Conservation (phyloP, 129 eudicot species). For the Deinandra increscens region DNA sequence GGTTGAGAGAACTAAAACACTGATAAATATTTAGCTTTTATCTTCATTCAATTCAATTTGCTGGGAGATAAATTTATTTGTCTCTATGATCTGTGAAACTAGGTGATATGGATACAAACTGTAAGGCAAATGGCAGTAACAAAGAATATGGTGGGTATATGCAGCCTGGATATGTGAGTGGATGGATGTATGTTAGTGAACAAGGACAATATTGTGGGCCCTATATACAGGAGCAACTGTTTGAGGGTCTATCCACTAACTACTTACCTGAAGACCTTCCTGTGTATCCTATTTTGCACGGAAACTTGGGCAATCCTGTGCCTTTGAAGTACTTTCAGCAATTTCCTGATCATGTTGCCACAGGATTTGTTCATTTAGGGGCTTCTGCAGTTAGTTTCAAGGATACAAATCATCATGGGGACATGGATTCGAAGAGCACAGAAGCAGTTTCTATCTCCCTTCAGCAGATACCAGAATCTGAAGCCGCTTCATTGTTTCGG, state of each 20-base stretch:
- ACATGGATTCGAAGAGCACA: conserved; percentile 9
- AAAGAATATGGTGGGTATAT: conserved; percentile 29
- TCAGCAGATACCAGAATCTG: conserved; percentile 34
- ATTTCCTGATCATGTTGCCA: conserved; percentile 84
- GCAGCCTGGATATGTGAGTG: conserved; percentile 48
- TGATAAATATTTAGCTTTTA: not conserved
- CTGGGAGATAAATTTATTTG: not conserved
- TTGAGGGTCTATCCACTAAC: conserved; percentile 75
- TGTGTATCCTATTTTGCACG: conserved; percentile 72
- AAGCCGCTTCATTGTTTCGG: conserved; percentile 27
- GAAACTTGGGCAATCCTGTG: conserved; percentile 61
- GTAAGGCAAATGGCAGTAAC: conserved; percentile 50
- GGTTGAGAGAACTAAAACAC: not conserved
- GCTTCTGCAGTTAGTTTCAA: conserved; percentile 24
- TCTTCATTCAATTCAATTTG: conserved; percentile 8
- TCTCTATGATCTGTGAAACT: conserved; percentile 1
- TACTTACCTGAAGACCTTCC: conserved; percentile 80
- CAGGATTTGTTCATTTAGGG: conserved; percentile 68
- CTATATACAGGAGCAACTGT: conserved; percentile 75
- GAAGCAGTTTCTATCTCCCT: conserved; percentile 25
- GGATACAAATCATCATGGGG: conserved; percentile 18
- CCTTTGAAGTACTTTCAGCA: conserved; percentile 79
- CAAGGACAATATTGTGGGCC: conserved; percentile 91
- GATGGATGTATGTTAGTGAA: conserved; percentile 96
- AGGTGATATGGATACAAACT: conserved; percentile 39